These are phyloP conservation scores for Suillus discolor DNA, from an alignment of 768 basidiomycete genomes.

Conservation along the genomic window DNA sequence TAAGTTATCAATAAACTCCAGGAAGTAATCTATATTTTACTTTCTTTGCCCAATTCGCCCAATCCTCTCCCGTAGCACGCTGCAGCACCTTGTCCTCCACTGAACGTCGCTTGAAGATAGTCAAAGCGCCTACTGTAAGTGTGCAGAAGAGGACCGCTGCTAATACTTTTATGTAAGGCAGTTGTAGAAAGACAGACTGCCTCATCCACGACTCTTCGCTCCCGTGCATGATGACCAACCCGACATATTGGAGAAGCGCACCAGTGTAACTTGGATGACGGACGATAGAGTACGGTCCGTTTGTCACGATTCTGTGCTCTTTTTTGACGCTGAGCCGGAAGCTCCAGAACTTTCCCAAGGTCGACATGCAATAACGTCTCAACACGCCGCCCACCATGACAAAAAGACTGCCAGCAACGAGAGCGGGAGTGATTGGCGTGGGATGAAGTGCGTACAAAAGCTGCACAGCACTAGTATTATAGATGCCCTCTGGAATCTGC, in stretches of 20 bases:
- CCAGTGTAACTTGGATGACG: background rate
- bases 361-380: background rate
- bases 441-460: background rate
- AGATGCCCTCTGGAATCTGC: background rate
- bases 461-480: background rate
- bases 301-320: background rate
- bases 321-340: background rate
- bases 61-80: background rate
- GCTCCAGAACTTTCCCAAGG: background rate
- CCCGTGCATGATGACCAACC: background rate
- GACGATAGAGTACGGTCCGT: background rate
- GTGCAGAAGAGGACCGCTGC: background rate
- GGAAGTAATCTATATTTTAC: background rate
- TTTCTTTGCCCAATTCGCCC: background rate
- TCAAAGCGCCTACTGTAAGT: background rate
- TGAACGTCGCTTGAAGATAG: background rate
- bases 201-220: background rate
- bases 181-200: background rate
- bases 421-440: background rate
- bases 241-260: background rate
- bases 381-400: background rate
- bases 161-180: background rate
- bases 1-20: background rate
- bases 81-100: background rate
- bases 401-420: background rate